Base-by-base conservation (phyloP, 2,329 filamentous ascomycete species). In the Furcasterigmium furcatum region DNA sequence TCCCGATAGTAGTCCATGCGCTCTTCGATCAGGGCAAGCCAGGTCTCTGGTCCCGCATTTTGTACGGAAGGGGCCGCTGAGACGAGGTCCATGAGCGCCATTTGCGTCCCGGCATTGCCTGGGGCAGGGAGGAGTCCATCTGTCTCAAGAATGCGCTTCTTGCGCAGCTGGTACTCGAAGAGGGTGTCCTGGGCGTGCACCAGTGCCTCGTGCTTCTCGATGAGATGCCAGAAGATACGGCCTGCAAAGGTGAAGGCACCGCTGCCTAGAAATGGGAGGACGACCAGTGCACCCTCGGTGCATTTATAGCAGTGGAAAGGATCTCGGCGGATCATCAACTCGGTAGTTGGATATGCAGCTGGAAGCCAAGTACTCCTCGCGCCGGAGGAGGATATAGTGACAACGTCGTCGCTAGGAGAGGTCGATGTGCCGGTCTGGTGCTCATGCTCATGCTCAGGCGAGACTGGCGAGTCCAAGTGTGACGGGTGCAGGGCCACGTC, bases 201-300 rank as follows among this genome's bases (percentile, higher is more conserved):
- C 4, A 51, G 46, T 5, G 47, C 42, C 27, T 53, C 44, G 20
- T 55, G 38, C 41, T 58, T 53, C 25, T 61, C 53, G 5, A 52
- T 47, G 27, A 58, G 55, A 13, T 52, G 48, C 57, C 55, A 61
- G 42, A 58, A 60, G 8, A 62, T 41, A 22, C 50, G 54, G 0
- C 58, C 58, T 1, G 53, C 53, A 34, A 62, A 56, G 1, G 56
- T 61, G 19, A 50, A 50, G 27, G 45, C 52, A 9, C 52, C 55
- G n/a, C 43, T 43, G 7, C 60, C 58, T 0, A 61, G 45, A 44
- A 55, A 61, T 3, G 58, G 57, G 9, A 57, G 30, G 3, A 60
- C 52, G 20, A 52, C 50, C 4, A 22, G 30, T 5, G 53, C 52
- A 3, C 57, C 54, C 18, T 48, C 21, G 14, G 45, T 43, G 18